Conservation (phyloP, 208 protist species). For the Crithidia fasciculata region DNA sequence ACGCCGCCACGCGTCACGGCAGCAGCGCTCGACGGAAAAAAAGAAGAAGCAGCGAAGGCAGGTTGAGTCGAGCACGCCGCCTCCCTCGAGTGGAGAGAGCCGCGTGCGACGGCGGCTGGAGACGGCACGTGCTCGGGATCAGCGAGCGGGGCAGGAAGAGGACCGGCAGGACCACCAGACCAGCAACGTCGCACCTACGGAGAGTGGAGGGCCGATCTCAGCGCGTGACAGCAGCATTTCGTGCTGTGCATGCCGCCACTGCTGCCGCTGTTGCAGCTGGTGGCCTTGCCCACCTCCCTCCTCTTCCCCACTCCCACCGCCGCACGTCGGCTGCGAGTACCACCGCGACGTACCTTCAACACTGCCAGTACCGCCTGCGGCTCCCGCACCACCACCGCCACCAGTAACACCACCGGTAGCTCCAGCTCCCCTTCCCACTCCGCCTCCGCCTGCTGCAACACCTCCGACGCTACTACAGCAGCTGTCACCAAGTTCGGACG, state of each 20-base stretch:
- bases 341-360: conserved; percentile 4
- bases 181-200: neutral
- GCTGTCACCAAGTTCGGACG: no score
- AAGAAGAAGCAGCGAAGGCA: neutral
- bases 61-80: neutral
- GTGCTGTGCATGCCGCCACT: neutral
- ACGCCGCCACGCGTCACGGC: neutral
- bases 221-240: neutral
- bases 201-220: neutral
- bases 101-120: conserved; percentile 11
- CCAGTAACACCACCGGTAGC: no score
- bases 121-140: conserved; percentile 14
- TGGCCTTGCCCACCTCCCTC: neutral
- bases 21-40: neutral
- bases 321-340: neutral
- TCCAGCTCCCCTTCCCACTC: neutral
- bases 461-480: no score
- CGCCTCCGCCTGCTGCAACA: neutral
- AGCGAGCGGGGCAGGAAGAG: neutral
- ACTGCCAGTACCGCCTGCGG: neutral
- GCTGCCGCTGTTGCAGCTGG: neutral
- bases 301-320: neutral
- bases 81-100: neutral
- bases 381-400: neutral
- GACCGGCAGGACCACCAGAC: neutral